Conservation (phyloP, 306 rosid genomes). For the Pyrus pyrifolia region DNA sequence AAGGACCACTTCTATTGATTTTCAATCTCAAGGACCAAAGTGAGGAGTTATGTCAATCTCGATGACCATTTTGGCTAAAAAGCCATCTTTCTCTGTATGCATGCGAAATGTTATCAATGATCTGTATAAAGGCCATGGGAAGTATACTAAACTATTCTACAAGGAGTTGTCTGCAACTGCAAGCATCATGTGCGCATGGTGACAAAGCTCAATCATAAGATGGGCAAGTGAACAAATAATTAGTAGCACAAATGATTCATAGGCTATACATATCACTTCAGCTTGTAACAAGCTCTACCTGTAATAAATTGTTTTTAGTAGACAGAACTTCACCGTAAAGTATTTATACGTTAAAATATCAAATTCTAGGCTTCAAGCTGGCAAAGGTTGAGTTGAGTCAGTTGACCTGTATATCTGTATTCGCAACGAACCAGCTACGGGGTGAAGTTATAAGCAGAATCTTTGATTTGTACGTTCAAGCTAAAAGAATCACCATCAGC, state of each 20-base stretch:
- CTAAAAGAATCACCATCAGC: not conserved
- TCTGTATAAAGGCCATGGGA: not conserved
- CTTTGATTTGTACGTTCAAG: not conserved
- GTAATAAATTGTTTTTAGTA: not conserved
- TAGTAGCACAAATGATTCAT: not conserved
- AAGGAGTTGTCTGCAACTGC: not conserved
- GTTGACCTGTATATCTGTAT: not conserved
- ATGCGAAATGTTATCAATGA: not conserved
- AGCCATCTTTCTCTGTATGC: too few relatives aligned
- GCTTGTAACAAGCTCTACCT: not conserved
- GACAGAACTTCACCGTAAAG: not conserved
- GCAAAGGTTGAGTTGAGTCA: not conserved
- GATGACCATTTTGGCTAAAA: too few relatives aligned
- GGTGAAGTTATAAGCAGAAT: not conserved
- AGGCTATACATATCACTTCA: not conserved
- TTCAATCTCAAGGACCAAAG: too few relatives aligned
- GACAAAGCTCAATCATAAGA: not conserved
- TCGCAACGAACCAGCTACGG: not conserved
- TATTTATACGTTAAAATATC: not conserved
- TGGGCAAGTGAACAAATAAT: not conserved
- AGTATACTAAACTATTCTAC: not conserved
- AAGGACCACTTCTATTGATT: too few relatives aligned
- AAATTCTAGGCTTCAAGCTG: not conserved
- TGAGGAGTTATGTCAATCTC: too few relatives aligned
- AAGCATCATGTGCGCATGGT: not conserved